These are phyloP conservation scores for Chlamydomonas schloesseri DNA, from an alignment of 139 green algal genomes.

Conservation along the genomic window DNA sequence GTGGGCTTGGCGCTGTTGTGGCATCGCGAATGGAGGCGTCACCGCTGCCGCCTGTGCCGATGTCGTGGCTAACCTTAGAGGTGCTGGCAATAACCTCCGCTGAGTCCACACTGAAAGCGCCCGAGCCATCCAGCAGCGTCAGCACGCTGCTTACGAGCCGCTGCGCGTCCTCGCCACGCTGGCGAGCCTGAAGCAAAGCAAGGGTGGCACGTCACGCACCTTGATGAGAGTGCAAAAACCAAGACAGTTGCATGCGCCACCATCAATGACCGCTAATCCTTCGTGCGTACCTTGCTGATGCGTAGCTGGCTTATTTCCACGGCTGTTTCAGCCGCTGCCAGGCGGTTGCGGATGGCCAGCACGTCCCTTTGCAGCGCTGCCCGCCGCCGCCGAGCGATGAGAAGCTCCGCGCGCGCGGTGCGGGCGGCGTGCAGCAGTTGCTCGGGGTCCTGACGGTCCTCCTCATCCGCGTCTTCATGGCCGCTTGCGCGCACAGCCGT, in stretches of 20 bases:
- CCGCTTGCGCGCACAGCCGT: background rate
- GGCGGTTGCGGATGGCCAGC: background rate
- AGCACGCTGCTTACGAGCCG: background rate
- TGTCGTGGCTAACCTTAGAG: no score
- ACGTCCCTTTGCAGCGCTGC: background rate
- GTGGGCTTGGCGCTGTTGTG: no score
- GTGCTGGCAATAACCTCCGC: no score
- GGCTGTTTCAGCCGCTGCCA: background rate
- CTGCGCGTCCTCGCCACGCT: constrained; percentile 28
- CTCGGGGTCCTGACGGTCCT: background rate
- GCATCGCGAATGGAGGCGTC: no score
- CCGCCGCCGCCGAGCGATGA: background rate
- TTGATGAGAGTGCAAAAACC: background rate
- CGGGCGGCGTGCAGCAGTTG: background rate
- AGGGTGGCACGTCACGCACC: background rate
- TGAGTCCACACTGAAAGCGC: background rate
- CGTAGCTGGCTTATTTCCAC: constrained; percentile 24
- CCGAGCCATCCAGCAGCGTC: background rate
- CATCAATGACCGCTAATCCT: no score
- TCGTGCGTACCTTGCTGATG: constrained; percentile 20
- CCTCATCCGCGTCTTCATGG: background rate
- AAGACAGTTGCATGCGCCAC: no score
- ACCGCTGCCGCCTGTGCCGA: no score
- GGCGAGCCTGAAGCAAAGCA: background rate
- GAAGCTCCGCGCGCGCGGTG: background rate